phyloP scores from a whole-genome alignment of 441 rosid genomes.

The Biscutella laevigata region DNA sequence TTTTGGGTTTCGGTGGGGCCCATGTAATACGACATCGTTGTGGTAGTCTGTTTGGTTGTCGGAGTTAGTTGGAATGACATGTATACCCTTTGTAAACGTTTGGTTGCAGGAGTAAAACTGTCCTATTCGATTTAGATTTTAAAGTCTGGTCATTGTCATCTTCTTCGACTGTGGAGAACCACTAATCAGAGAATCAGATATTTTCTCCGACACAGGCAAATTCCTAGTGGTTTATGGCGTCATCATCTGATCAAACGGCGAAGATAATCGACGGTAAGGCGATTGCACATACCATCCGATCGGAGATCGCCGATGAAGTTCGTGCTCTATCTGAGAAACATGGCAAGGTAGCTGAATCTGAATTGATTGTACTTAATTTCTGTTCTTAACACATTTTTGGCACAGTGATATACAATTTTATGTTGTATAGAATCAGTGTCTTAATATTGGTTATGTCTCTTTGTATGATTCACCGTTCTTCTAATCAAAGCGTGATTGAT shows the following conservation, averaged over 20 bases:
- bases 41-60: neutral
- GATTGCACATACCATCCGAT: conserved; percentile 67
- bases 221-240: conserved; percentile 31
- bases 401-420: neutral
- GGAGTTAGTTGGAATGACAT: neutral
- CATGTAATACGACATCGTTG: neutral
- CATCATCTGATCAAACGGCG: conserved; percentile 44
- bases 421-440: neutral
- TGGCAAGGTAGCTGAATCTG: conserved; percentile 44
- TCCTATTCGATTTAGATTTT: conserved; percentile 3
- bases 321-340: conserved; percentile 47
- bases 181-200: conserved; percentile 3
- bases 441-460: neutral
- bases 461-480: neutral
- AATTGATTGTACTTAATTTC: neutral
- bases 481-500: conserved; percentile 3
- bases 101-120: conserved; percentile 14
- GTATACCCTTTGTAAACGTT: neutral
- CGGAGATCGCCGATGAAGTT: conserved; percentile 76
- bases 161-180: neutral
- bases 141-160: neutral
- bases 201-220: neutral
- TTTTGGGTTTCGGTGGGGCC: conserved; percentile 13
- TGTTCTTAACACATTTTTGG: neutral
- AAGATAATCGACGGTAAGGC: conserved; percentile 67